Conservation (phyloP, 2,329 filamentous ascomycete genomes). For the Diaporthe caulivora region DNA sequence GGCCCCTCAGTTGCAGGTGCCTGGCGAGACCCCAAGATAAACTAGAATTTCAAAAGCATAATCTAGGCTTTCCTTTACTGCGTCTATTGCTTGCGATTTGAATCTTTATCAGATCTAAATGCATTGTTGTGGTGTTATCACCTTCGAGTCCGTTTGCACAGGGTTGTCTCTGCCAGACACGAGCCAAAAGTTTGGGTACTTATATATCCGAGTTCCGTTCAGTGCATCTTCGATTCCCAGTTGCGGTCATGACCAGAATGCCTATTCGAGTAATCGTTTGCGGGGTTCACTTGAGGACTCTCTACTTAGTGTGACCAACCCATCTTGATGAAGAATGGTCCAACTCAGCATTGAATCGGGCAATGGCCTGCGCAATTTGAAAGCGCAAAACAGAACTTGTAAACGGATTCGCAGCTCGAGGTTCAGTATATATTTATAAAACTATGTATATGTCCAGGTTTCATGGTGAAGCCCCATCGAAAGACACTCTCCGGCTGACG, state of each 20-base stretch:
- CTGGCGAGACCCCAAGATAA: not conserved
- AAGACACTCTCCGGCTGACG: conserved; percentile 28
- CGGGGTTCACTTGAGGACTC: not conserved
- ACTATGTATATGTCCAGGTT: not conserved
- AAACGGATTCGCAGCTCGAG: no score
- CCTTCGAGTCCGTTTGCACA: no score
- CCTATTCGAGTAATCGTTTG: not conserved
- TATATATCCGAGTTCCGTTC: no score
- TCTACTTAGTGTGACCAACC: no score
- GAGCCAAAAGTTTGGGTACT: no score
- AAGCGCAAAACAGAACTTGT: not conserved
- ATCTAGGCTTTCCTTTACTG: no score
- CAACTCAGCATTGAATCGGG: not conserved
- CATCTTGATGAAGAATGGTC: not conserved
- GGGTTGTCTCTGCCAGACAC: no score
- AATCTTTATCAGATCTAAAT: no score
- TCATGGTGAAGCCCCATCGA: conserved; percentile 15
- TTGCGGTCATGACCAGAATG: not conserved
- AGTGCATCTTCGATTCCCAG: no score
- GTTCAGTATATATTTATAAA: not conserved
- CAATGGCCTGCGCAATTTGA: not conserved
- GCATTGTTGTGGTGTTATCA: no score
- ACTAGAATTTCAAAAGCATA: not conserved
- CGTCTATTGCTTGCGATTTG: no score
- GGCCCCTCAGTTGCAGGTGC: not conserved